A percentile compares a stretch with the other conserved stretches of the same genome.
Evolutionary conservation across 768 basidiomycete genomes (phyloP).

Genomic region (Xerocomus spinulosus): DNA sequence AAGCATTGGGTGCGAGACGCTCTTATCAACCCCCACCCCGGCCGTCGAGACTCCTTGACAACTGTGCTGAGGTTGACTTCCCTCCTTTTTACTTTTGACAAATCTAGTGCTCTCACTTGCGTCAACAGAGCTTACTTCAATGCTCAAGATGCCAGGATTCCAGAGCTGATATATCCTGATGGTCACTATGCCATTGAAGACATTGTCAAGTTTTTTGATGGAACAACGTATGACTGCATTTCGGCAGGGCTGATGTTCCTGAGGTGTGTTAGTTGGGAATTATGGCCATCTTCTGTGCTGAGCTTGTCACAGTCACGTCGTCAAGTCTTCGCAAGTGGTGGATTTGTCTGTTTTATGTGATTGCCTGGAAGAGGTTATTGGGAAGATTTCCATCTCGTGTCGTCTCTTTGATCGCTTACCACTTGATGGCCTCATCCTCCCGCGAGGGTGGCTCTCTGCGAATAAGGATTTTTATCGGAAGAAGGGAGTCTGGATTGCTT

Average conservation of each 20-base stretch:
- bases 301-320: conserved; percentile 38
- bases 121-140: conserved; percentile 33
- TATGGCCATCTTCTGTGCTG: conserved; percentile 22
- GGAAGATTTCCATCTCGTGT: conserved; percentile 36
- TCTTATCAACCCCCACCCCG: conserved; percentile 35
- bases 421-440: conserved; percentile 48
- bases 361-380: conserved; percentile 46
- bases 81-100: conserved; percentile 39
- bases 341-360: conserved; percentile 49
- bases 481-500: conserved; percentile 35
- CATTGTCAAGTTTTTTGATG: conserved; percentile 27
- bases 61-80: conserved; percentile 34
- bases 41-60: conserved; percentile 27
- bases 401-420: conserved; percentile 14
- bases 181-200: conserved; percentile 31
- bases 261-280: conserved; percentile 27
- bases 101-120: conserved; percentile 29
- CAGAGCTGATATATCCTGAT: conserved; percentile 10
- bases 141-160: neutral
- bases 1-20: conserved; percentile 43
- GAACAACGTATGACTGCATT: conserved; percentile 23
- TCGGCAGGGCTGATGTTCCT: conserved; percentile 37
- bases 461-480: conserved; percentile 11
- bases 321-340: conserved; percentile 35
- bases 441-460: conserved; percentile 46